Conservation (phyloP, 2,329 filamentous ascomycete species). For the Coniochaeta pulveracea region DNA sequence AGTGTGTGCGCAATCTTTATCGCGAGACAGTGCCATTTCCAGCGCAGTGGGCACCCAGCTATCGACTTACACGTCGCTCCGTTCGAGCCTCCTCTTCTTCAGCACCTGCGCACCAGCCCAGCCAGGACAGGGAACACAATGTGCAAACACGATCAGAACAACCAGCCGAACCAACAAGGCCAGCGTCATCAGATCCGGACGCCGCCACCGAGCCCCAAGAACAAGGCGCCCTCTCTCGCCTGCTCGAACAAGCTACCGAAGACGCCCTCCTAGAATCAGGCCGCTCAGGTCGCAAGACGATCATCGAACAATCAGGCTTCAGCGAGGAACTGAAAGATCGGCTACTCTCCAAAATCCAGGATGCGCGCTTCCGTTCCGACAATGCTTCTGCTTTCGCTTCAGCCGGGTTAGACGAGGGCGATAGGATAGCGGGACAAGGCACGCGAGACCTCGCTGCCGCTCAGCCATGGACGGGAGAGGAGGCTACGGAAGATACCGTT, state of each 20-base stretch:
- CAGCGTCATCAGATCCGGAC: background rate
- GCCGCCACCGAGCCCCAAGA: conserved; percentile 14
- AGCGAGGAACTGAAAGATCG: conserved; percentile 49
- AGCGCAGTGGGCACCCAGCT: background rate
- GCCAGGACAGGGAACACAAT: background rate
- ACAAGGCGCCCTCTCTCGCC: conserved; percentile 39
- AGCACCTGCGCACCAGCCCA: background rate
- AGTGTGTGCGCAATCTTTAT: background rate
- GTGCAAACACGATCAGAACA: background rate
- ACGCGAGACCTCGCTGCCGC: conserved; percentile 58
- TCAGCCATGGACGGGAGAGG: conserved; percentile 67
- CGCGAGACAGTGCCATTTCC: background rate
- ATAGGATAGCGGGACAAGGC: conserved; percentile 37
- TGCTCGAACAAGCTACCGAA: conserved; percentile 51
- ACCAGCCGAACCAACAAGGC: background rate
- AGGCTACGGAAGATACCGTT: conserved; percentile 62
- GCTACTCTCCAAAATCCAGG: conserved; percentile 44
- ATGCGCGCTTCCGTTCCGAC: conserved; percentile 41
- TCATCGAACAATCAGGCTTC: conserved; percentile 49
- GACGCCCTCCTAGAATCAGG: conserved; percentile 48
- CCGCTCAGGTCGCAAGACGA: conserved; percentile 43
- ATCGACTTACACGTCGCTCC: background rate
- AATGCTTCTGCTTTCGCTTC: conserved; percentile 31
- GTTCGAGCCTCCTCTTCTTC: background rate
- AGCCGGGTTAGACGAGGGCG: conserved; percentile 20